These are phyloP conservation scores for Fusarium paranaense DNA, from an alignment of 2,329 filamentous ascomycete species.

Conservation along the genomic window DNA sequence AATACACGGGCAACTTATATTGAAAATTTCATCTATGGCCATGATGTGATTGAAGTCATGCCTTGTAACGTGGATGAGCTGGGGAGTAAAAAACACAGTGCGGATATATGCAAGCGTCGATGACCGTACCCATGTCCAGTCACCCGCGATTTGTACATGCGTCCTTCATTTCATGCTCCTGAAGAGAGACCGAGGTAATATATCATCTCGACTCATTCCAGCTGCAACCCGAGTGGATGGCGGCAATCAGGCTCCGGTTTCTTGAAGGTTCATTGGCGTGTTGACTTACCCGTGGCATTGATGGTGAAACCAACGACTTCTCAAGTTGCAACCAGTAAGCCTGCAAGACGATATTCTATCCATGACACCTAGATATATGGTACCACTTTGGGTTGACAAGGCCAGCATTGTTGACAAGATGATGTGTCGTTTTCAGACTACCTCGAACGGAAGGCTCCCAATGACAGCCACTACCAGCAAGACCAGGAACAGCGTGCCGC, in stretches of 20 bases:
- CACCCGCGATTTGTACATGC: neutral
- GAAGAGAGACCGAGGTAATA: neutral
- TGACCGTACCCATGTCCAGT: neutral
- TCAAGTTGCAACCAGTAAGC: accelerated
- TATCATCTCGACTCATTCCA: neutral
- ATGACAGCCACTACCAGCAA: neutral
- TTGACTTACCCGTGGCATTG: neutral
- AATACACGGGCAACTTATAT: neutral
- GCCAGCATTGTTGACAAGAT: neutral
- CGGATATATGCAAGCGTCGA: too few relatives aligned
- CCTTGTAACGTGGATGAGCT: neutral
- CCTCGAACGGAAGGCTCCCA: neutral
- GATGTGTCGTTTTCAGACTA: neutral
- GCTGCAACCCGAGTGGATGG: conserved; percentile 70
- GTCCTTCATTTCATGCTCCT: neutral
- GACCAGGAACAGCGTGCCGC: neutral
- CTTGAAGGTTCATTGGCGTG: neutral
- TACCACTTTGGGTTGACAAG: neutral
- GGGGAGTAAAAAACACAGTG: neutral
- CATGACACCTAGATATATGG: too few relatives aligned
- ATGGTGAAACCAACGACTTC: neutral
- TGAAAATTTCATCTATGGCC: neutral
- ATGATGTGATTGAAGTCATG: neutral
- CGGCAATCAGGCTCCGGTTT: conserved; percentile 39
- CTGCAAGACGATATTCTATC: neutral